Conservation (phyloP, 495 filamentous ascomycete species). For the Durotheca rogersii region DNA sequence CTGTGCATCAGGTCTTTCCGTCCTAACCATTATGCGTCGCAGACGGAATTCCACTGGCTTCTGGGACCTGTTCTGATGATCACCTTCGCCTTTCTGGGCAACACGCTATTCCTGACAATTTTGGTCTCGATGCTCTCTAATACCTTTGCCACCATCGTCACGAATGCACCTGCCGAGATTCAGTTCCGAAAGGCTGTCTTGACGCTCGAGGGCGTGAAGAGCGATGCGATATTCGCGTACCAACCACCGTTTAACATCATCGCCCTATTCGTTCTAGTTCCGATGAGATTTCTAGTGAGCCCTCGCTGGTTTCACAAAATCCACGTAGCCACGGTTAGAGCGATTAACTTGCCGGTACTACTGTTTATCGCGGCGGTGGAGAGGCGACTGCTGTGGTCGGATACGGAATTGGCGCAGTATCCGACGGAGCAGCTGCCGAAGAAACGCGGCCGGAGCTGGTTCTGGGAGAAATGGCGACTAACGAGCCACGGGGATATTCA, state of each 20-base stretch:
- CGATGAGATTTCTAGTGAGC: constrained; percentile 63
- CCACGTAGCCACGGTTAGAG: constrained; percentile 63
- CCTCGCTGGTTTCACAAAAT: constrained; percentile 78
- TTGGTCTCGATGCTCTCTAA: constrained; percentile 73
- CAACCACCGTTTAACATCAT: constrained; percentile 73
- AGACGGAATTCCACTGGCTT: constrained; percentile 63
- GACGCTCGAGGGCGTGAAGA: constrained; percentile 76
- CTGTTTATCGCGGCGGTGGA: constrained; percentile 60
- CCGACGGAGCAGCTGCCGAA: constrained; percentile 25
- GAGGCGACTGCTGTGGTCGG: constrained; percentile 50
- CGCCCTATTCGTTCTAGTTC: constrained; percentile 61
- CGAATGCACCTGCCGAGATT: constrained; percentile 66
- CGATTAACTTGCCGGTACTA: constrained; percentile 65
- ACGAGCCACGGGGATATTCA: constrained; percentile 65
- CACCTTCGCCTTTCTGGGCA: constrained; percentile 70
- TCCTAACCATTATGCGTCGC: background rate
- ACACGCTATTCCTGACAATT: constrained; percentile 75
- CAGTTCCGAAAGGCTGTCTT: constrained; percentile 70
- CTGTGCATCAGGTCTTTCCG: background rate
- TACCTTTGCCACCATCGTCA: constrained; percentile 66
- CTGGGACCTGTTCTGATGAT: constrained; percentile 70
- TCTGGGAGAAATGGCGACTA: constrained; percentile 52
- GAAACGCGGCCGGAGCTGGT: constrained; percentile 33
- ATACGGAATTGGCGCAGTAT: constrained; percentile 23
- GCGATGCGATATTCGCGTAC: constrained; percentile 72